Percentiles rank a stretch among this genome's conserved stretches.
These are phyloP conservation scores for Trypanosoma congolense DNA, from an alignment of 208 protist species.

Conservation along the genomic window DNA sequence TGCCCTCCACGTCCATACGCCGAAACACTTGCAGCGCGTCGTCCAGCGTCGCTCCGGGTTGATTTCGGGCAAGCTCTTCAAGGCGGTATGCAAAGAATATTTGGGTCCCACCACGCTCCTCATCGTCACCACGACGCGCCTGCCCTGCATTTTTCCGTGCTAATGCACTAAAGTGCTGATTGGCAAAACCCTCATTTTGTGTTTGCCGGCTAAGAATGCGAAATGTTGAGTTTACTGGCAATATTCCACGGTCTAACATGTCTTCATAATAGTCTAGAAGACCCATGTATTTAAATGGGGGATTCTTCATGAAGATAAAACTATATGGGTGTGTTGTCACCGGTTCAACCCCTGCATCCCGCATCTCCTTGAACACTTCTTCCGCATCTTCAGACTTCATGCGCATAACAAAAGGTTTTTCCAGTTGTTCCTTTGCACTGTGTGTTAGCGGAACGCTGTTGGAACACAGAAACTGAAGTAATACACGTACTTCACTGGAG, in stretches of 20 bases:
- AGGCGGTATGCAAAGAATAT: conserved; percentile 71
- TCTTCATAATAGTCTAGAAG: conserved; percentile 82
- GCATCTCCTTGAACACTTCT: conserved; percentile 53
- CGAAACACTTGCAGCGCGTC: conserved; percentile 73
- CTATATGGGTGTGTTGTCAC: conserved; percentile 74
- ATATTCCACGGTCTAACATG: conserved; percentile 86
- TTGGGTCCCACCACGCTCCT: conserved; percentile 19
- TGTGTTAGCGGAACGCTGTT: conserved; percentile 40
- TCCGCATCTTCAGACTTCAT: conserved; percentile 71
- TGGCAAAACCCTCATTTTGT: conserved; percentile 54
- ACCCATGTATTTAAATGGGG: conserved; percentile 25
- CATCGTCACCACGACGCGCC: conserved; percentile 40
- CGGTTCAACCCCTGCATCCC: conserved; percentile 51
- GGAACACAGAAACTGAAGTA: conserved; percentile 44
- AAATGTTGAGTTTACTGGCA: conserved; percentile 64
- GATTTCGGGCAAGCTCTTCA: conserved; percentile 37
- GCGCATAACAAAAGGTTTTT: conserved; percentile 58
- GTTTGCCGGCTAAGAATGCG: conserved; percentile 73
- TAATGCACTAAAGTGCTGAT: conserved; percentile 53
- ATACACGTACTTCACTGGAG: conserved; percentile 28
- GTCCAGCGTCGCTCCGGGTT: conserved; percentile 36
- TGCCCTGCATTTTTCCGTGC: conserved; percentile 13
- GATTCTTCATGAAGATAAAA: conserved; percentile 72
- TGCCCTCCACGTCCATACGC: conserved; percentile 80
- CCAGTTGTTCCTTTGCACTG: conserved; percentile 39